Percentiles rank a stretch among this genome's conserved stretches.
phyloP scores from a whole-genome alignment of 1,284 basidiomycete species.

The Tilletia horrida region DNA sequence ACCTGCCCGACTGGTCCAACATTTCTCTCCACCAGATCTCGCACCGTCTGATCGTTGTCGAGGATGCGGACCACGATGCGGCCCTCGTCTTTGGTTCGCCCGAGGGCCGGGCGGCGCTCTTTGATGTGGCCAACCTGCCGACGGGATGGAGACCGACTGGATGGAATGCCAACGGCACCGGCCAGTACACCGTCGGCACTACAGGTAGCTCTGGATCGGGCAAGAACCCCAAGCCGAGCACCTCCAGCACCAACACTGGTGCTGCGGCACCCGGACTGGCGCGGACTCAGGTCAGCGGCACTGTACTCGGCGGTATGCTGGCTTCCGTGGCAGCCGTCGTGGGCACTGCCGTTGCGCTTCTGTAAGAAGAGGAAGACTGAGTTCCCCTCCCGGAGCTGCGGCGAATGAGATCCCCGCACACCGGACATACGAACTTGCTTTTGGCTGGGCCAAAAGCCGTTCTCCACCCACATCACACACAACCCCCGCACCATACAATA shows the following conservation, averaged over 20 bases:
- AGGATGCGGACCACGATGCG: conserved; percentile 44
- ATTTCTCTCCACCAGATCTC: conserved; percentile 29
- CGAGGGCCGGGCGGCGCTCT: conserved; percentile 47
- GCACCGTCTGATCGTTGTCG: conserved; percentile 43
- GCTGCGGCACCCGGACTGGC: not conserved
- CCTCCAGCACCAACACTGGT: not conserved
- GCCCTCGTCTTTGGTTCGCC: conserved; percentile 37
- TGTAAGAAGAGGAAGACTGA: not conserved
- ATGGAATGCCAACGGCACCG: conserved; percentile 23
- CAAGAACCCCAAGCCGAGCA: not conserved
- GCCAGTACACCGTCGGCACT: not conserved
- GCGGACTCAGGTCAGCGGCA: not conserved
- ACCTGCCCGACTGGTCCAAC: conserved; percentile 46
- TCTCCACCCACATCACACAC: too few relatives aligned
- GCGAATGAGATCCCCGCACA: too few relatives aligned
- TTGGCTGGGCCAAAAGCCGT: too few relatives aligned
- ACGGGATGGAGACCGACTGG: conserved; percentile 48
- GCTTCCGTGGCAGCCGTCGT: not conserved
- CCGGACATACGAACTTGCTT: too few relatives aligned
- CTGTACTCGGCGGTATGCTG: not conserved
- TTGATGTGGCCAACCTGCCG: conserved; percentile 31
- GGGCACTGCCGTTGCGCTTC: not conserved
- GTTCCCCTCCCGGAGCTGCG: too few relatives aligned
- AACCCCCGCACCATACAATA: too few relatives aligned
- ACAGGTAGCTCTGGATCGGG: not conserved